Conservation (phyloP, 2,329 filamentous ascomycete species). For the Paracorniculantispora psalliotae region DNA sequence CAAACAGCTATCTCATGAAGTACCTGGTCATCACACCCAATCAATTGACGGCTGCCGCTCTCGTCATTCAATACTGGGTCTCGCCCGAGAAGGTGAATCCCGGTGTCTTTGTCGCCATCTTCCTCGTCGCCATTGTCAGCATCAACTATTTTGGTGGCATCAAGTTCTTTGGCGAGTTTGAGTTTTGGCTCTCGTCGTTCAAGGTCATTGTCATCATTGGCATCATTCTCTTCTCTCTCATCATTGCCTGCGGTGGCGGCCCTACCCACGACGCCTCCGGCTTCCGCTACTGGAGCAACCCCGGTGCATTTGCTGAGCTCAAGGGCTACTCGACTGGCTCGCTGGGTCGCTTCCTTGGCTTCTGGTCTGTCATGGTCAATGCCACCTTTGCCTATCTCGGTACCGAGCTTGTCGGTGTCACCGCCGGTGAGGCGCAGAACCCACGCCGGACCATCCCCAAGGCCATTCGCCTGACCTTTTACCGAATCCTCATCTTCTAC, state of each 20-base stretch:
- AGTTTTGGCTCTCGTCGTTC: conserved; percentile 60
- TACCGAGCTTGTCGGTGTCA: conserved; percentile 72
- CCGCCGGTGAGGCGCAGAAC: conserved; percentile 74
- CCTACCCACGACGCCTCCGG: conserved; percentile 57
- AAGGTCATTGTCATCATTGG: conserved; percentile 64
- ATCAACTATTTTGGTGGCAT: conserved; percentile 63
- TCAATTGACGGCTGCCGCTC: conserved; percentile 72
- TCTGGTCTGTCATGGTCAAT: conserved; percentile 69
- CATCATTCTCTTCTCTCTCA: conserved; percentile 59
- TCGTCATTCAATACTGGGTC: conserved; percentile 78
- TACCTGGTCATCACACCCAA: conserved; percentile 85
- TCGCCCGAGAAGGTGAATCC: conserved; percentile 62
- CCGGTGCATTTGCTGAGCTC: conserved; percentile 41
- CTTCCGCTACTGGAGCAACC: conserved; percentile 62
- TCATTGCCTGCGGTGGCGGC: conserved; percentile 61
- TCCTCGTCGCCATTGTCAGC: conserved; percentile 55
- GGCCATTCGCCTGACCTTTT: conserved; percentile 77
- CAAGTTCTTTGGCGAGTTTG: conserved; percentile 61
- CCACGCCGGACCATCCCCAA: conserved; percentile 70
- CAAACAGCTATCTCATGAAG: conserved; percentile 56
- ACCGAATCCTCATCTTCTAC: conserved; percentile 79
- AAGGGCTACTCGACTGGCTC: conserved; percentile 20
- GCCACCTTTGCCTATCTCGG: conserved; percentile 76
- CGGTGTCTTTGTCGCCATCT: conserved; percentile 72
- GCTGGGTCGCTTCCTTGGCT: conserved; percentile 51